Percentiles rank a stretch among this genome's conserved stretches.
These are phyloP conservation scores for Penicillium alfredii DNA, from an alignment of 495 filamentous ascomycete genomes.

Conservation along the genomic window DNA sequence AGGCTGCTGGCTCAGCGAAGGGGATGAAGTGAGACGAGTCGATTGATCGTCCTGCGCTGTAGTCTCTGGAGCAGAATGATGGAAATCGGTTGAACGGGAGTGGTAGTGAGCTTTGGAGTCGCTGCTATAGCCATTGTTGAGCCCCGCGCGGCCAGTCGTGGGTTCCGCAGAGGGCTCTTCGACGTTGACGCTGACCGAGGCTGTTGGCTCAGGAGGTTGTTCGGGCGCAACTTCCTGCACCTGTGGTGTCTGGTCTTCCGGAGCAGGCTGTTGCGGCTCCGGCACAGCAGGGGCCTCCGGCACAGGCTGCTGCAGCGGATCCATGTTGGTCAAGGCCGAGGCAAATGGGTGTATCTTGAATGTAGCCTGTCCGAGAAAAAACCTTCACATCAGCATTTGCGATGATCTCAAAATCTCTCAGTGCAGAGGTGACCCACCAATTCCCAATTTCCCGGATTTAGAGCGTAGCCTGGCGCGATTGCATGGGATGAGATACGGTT, in stretches of 20 bases:
- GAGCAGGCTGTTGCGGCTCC: constrained; percentile 24
- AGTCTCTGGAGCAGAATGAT: constrained; percentile 37
- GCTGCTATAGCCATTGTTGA: constrained; percentile 39
- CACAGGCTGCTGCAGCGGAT: constrained; percentile 22
- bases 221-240: constrained; percentile 14
- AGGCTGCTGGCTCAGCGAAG: constrained; percentile 38
- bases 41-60: constrained; percentile 38
- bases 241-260: constrained; percentile 21
- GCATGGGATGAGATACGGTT: too few species aligned
- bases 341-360: constrained; percentile 1
- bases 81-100: constrained; percentile 39
- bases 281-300: constrained; percentile 19
- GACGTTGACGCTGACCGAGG: constrained; percentile 22
- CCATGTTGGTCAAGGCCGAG: constrained; percentile 15
- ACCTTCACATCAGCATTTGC: too few species aligned
- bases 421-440: constrained; percentile 7
- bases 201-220: constrained; percentile 16
- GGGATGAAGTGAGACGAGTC: constrained; percentile 32
- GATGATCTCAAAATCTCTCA: too few species aligned
- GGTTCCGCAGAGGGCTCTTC: constrained; percentile 35
- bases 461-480: too few species aligned
- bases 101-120: constrained; percentile 42
- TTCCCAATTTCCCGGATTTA: constrained; percentile 6
- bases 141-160: constrained; percentile 14
- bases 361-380: constrained; percentile 9